phyloP scores from a whole-genome alignment of 495 filamentous ascomycete species.

The Penicillium roqueforti region DNA sequence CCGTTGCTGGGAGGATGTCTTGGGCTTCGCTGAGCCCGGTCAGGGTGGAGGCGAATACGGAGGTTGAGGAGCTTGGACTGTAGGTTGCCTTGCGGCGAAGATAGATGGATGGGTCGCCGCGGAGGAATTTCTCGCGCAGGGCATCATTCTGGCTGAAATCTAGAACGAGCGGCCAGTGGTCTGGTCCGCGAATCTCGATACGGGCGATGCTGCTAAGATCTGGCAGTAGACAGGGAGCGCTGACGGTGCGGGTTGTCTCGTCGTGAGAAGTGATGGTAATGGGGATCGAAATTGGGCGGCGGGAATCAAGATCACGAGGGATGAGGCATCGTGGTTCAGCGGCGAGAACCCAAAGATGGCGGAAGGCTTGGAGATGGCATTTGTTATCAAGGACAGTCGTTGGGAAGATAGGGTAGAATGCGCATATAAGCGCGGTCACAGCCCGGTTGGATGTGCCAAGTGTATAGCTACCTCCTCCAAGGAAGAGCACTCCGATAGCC shows the following conservation, averaged over 20 bases:
- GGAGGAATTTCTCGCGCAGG: slow-evolving; percentile 64
- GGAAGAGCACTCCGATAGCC: slow-evolving; percentile 84
- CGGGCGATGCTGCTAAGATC: slow-evolving; percentile 64
- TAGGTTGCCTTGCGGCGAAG: slow-evolving; percentile 73
- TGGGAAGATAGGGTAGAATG: slow-evolving; percentile 93
- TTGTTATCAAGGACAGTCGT: slow-evolving; percentile 85
- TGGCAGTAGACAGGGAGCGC: slow-evolving; percentile 79
- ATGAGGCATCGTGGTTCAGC: slow-evolving; percentile 86
- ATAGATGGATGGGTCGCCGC: slow-evolving; percentile 67
- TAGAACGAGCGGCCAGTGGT: slow-evolving; percentile 82
- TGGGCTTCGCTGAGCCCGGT: slow-evolving; percentile 42
- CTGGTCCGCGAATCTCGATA: slow-evolving; percentile 62
- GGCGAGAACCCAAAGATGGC: slow-evolving; percentile 95
- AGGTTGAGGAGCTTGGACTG: slow-evolving; percentile 50
- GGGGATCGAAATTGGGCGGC: slow-evolving; percentile 70
- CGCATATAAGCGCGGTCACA: slow-evolving; percentile 77
- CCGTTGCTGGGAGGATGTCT: slow-evolving; percentile 34
- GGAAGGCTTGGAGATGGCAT: slow-evolving; percentile 92
- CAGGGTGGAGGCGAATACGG: slow-evolving; percentile 72
- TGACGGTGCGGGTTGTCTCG: slow-evolving; percentile 40
- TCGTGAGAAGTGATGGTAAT: slow-evolving; percentile 54
- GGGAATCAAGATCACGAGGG: slow-evolving; percentile 75
- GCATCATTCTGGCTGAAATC: slow-evolving; percentile 65
- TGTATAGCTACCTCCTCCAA: slow-evolving; percentile 87
- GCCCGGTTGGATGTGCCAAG: slow-evolving; percentile 87